phyloP scores from a whole-genome alignment of 2,329 filamentous ascomycete species.

The Penicillium sp. region DNA sequence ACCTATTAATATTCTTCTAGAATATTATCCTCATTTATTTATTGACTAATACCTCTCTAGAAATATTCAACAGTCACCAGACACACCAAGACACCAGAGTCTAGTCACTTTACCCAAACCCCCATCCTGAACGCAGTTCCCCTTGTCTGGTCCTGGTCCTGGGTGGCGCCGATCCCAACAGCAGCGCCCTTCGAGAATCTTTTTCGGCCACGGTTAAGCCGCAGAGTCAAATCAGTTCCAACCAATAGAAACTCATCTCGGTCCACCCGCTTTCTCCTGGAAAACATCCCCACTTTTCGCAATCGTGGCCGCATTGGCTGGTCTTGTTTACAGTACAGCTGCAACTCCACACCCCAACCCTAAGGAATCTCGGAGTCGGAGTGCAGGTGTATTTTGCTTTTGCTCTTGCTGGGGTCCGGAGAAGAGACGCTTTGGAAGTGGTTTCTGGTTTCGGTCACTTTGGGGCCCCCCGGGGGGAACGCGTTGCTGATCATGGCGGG shows the following conservation, averaged over 20 bases:
- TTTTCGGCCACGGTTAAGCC: slow-evolving; percentile 13
- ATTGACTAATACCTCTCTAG: not conserved
- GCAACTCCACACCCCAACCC: slow-evolving; percentile 15
- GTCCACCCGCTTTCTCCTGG: not conserved
- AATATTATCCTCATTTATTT: not conserved
- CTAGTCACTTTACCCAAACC: not conserved
- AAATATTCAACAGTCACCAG: not conserved
- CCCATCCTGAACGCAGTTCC: slow-evolving; percentile 10
- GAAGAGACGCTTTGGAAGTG: slow-evolving; percentile 7
- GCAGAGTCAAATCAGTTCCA: slow-evolving; percentile 2
- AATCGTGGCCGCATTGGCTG: slow-evolving; percentile 16
- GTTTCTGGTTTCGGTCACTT: slow-evolving; percentile 6
- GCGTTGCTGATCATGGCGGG: not conserved
- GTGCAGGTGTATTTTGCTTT: not conserved
- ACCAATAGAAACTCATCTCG: not conserved
- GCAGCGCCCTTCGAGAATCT: slow-evolving; percentile 5
- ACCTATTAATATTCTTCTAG: not conserved
- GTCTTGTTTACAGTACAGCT: not conserved
- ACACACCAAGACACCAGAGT: not conserved
- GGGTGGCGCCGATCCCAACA: slow-evolving; percentile 9
- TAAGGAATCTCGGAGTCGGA: slow-evolving; percentile 1
- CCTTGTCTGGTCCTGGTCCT: not conserved
- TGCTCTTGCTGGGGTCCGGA: not conserved
- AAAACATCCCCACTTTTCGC: slow-evolving; percentile 1
- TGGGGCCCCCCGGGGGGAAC: slow-evolving; percentile 6